A percentile compares a stretch with the other conserved stretches of the same genome.
phyloP scores from a whole-genome alignment of 345 rosid genomes.

The Capsella bursapastoris region DNA sequence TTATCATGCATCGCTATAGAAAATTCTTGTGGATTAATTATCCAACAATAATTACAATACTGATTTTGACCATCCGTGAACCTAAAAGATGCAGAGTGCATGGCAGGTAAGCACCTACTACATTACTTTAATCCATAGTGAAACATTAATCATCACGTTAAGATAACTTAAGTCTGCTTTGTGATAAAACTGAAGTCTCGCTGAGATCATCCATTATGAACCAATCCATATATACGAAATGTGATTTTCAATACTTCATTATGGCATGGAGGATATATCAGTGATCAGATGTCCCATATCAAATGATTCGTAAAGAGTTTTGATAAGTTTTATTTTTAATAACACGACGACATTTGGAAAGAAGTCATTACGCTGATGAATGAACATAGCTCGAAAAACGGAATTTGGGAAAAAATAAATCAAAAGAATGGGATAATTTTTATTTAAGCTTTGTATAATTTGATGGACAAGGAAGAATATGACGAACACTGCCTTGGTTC shows the following conservation, averaged over 20 bases:
- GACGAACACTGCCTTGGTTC: conserved; percentile 45
- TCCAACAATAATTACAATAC: neutral
- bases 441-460: conserved; percentile 18
- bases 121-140: neutral
- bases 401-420: conserved; percentile 26
- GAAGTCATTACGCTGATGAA: conserved; percentile 27
- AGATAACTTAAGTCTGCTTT: neutral
- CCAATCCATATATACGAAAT: neutral
- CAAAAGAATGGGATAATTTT: conserved; percentile 15
- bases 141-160: neutral
- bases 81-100: conserved; percentile 26
- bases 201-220: neutral
- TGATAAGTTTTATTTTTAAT: neutral
- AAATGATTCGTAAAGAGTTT: conserved; percentile 17
- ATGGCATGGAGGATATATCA: conserved; percentile 13
- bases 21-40: neutral
- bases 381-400: conserved; percentile 39
- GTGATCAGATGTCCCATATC: conserved; percentile 14
- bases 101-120: conserved; percentile 16
- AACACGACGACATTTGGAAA: conserved; percentile 7
- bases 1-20: neutral
- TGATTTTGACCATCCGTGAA: conserved; percentile 10
- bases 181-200: neutral
- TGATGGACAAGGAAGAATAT: conserved; percentile 30
- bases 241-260: neutral